These are phyloP conservation scores for Oidiodendron maius DNA, from an alignment of 495 filamentous ascomycete species.

Conservation along the genomic window DNA sequence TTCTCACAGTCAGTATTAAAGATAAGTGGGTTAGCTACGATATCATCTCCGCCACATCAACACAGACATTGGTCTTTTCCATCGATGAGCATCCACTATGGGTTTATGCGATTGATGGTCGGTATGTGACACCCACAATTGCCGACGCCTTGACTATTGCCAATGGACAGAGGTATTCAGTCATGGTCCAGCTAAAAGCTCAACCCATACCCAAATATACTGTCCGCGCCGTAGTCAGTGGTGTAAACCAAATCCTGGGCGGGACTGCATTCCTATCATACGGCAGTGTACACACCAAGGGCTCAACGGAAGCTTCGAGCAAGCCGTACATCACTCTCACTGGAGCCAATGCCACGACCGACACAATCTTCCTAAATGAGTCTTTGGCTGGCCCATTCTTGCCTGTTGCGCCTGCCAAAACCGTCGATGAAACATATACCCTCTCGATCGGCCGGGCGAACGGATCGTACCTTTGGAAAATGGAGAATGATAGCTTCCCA, in stretches of 20 bases:
- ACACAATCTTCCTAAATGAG: conserved; percentile 33
- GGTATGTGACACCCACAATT: conserved; percentile 25
- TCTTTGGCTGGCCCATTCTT: conserved; percentile 35
- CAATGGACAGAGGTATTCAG: conserved; percentile 37
- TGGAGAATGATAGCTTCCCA: conserved; percentile 32
- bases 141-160: conserved; percentile 24
- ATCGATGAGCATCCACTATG: conserved; percentile 39
- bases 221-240: conserved; percentile 30
- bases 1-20: conserved; percentile 28
- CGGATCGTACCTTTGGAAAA: conserved; percentile 39
- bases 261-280: conserved; percentile 30
- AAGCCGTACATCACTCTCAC: conserved; percentile 37
- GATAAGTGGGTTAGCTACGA: conserved; percentile 41
- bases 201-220: conserved; percentile 29
- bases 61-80: conserved; percentile 28
- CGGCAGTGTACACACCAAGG: too few relatives aligned
- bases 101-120: conserved; percentile 40
- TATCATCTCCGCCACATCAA: conserved; percentile 31
- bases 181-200: conserved; percentile 32
- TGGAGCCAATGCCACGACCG: conserved; percentile 27
- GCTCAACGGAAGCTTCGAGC: conserved; percentile 14
- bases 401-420: conserved; percentile 27
- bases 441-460: conserved; percentile 33
- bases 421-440: conserved; percentile 35
- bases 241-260: conserved; percentile 31